Conservation (phyloP, 2,329 filamentous ascomycete genomes). For the Emydomyces testavorans region DNA sequence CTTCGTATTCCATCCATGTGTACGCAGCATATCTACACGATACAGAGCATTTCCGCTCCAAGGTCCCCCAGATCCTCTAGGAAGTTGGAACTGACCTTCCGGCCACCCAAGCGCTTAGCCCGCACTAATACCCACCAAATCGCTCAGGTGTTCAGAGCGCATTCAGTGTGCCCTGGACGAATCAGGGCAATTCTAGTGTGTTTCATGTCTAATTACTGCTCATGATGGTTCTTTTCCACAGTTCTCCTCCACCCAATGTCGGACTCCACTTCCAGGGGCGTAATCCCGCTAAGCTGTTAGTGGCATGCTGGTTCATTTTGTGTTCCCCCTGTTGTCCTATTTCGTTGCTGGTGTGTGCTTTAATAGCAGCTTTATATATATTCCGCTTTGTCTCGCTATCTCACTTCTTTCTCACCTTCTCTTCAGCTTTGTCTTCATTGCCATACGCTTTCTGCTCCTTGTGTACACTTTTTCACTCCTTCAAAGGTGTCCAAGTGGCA, state of each 20-base stretch:
- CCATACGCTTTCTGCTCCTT: constrained; percentile 13
- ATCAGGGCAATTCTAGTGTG: background rate
- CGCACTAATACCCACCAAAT: too few species aligned
- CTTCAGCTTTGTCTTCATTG: constrained; percentile 16
- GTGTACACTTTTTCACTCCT: constrained; percentile 19
- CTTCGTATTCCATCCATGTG: too few species aligned
- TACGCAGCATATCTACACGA: too few species aligned
- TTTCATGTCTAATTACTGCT: constrained; percentile 6
- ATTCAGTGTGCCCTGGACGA: background rate
- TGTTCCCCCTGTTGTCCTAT: constrained; percentile 14
- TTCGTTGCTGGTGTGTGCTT: too few species aligned
- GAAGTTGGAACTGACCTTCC: too few species aligned
- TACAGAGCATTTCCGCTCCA: too few species aligned
- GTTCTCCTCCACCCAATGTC: background rate
- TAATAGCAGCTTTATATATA: too few species aligned
- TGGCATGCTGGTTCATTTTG: background rate
- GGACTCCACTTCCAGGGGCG: constrained; percentile 16
- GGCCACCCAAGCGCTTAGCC: too few species aligned
- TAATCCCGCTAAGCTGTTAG: constrained; percentile 12
- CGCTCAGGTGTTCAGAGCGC: background rate
- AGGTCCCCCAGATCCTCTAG: too few species aligned
- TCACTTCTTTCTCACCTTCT: constrained; percentile 15
- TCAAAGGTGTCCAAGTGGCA: constrained; percentile 18
- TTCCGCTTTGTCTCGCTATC: constrained; percentile 11
- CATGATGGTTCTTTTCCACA: background rate